Conservation (phyloP, 2,329 filamentous ascomycete species). For the Phoma sp. region DNA sequence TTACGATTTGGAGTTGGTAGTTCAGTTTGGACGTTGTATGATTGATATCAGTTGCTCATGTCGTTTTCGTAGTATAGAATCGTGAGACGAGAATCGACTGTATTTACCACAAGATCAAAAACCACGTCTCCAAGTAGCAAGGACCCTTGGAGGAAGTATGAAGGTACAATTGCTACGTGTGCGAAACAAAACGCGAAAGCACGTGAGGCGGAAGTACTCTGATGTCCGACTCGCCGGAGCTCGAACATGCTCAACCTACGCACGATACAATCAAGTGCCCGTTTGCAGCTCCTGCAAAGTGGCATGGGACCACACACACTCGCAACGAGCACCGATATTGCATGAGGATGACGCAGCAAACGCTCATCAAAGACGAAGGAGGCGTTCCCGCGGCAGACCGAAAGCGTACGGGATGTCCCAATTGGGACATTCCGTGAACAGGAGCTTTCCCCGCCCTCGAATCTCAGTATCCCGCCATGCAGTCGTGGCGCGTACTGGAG, state of each 20-base stretch:
- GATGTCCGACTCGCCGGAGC: conserved; percentile 1
- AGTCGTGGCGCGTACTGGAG: conserved; percentile 6
- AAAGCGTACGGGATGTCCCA: conserved; percentile 9
- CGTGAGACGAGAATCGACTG: too few species aligned
- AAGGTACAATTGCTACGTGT: too few species aligned
- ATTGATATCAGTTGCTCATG: too few species aligned
- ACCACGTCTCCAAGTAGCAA: too few species aligned
- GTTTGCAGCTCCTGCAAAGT: background rate
- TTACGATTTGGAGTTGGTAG: too few species aligned
- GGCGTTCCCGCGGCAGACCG: conserved; percentile 6
- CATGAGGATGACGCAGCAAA: conserved; percentile 5
- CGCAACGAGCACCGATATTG: conserved; percentile 1
- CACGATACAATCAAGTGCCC: background rate
- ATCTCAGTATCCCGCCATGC: conserved; percentile 9
- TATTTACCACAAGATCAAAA: too few species aligned
- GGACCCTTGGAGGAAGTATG: too few species aligned
- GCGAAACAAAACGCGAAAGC: background rate
- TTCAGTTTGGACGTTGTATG: too few species aligned
- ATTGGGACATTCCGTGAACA: conserved; percentile 15
- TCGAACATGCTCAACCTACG: background rate
- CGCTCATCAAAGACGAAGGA: conserved; percentile 5
- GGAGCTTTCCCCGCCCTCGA: conserved; percentile 15
- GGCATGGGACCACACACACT: background rate
- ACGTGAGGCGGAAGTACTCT: background rate
- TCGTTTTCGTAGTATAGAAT: too few species aligned